These are phyloP conservation scores for Saccharomyces kudriavzevii DNA, from an alignment of 805 yeast genomes.

Conservation along the genomic window DNA sequence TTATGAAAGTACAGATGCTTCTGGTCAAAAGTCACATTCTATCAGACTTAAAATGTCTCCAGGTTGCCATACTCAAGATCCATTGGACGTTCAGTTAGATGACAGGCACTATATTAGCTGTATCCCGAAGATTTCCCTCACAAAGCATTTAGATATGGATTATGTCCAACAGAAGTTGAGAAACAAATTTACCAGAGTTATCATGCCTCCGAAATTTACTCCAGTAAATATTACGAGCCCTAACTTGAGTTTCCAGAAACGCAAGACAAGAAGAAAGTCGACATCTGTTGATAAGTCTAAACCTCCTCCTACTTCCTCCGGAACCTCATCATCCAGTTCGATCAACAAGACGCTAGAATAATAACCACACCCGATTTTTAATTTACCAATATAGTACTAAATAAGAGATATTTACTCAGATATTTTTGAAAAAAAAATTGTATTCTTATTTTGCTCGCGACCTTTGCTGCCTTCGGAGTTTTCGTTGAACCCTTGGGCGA, in stretches of 20 bases:
- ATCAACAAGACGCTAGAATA: constrained; percentile 11
- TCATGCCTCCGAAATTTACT: constrained; percentile 82
- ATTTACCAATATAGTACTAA: neutral
- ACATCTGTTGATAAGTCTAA: constrained; percentile 1
- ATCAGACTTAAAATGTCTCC: constrained; percentile 89
- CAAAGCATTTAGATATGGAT: constrained; percentile 89
- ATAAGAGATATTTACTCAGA: neutral
- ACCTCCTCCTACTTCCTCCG: constrained; percentile 10
- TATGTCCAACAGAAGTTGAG: constrained; percentile 73
- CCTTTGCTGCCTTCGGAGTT: neutral
- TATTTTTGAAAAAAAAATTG: neutral
- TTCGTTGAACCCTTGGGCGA: neutral
- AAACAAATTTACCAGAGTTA: constrained; percentile 77
- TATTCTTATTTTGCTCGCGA: neutral
- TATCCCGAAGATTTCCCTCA: constrained; percentile 81
- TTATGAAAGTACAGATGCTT: constrained; percentile 70
- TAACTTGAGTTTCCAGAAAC: constrained; percentile 23
- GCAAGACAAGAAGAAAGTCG: constrained; percentile 1
- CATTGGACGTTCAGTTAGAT: constrained; percentile 91
- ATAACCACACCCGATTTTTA: neutral
- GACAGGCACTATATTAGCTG: constrained; percentile 95
- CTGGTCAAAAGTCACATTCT: constrained; percentile 74
- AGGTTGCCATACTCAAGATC: constrained; percentile 97
- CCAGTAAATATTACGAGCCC: constrained; percentile 84
- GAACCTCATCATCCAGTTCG: constrained; percentile 12